Evolutionary conservation across 805 yeast species (phyloP), one percentile per base, ranked within the genome.

Genomic region (Tetrapisispora arboricola): DNA sequence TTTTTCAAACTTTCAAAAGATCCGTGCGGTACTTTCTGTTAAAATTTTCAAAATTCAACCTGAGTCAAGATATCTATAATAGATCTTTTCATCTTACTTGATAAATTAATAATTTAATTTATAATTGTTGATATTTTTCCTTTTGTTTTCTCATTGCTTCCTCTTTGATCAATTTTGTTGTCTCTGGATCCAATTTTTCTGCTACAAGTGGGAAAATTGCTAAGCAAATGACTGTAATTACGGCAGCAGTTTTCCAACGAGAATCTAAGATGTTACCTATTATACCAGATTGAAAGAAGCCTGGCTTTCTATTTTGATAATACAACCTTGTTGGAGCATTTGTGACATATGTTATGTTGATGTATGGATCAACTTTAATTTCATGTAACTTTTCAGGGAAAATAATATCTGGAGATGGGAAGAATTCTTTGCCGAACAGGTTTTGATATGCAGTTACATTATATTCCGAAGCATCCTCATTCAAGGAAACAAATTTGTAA

Each of bases 161-260:
- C 38, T 56, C 60, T 29, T 57, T 60, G 41, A 66, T 50, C 10
- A 55, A 46, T 35, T 54, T 48, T 6, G 67, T 66, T 11, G 65
- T 60, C 32, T 64, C 71, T 28, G 71, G 70, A 42, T 67, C 71
- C 22, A 67, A 41, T 40, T 56, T 62, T 46, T 65, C 70, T n/a
- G 67, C 29, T 1, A 66, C 21, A 32, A 56, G 45, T 16, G 72
- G 72, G 43, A 61, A 57, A 1, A 51, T 35, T 6, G 57, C 39
- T 5, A 57, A 30, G 11, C 51, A 36, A 9, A 66, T 20, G 5
- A 47, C 47, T 4, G 66, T 43, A 0, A 63, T 38, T 6, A 55
- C 59, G 17, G 57, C 60, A 3, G 56, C 59, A 19, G 63, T 46
- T 42, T 67, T 67, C 57, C 66, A 55, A 34, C 65, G 67, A 25